Evolutionary conservation across 1,284 basidiomycete genomes (phyloP).

Genomic region (Malassezia slooffiae): DNA sequence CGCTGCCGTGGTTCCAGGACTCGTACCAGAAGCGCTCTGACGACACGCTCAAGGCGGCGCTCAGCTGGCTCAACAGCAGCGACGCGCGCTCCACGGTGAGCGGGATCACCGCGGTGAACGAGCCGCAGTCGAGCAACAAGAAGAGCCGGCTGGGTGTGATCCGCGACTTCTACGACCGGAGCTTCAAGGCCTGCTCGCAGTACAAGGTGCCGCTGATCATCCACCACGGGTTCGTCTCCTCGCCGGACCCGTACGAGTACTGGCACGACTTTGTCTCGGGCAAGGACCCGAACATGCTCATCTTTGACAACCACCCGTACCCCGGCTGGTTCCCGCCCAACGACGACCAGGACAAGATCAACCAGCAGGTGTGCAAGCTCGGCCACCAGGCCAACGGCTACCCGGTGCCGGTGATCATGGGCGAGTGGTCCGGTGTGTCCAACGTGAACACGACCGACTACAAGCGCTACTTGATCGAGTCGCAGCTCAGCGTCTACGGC

Average conservation of each 20-base stretch:
- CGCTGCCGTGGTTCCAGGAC: slow-evolving; percentile 24
- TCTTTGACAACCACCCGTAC: slow-evolving; percentile 42
- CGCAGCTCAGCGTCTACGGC: slow-evolving; percentile 35
- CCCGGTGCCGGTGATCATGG: slow-evolving; percentile 31
- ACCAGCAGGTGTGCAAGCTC: slow-evolving; percentile 25
- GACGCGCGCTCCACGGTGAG: slow-evolving; percentile 36
- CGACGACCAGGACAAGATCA: slow-evolving; percentile 16
- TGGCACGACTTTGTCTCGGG: slow-evolving; percentile 28
- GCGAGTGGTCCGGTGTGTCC: slow-evolving; percentile 33
- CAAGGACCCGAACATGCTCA: slow-evolving; percentile 34
- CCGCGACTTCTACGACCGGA: slow-evolving; percentile 24
- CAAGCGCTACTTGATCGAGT: slow-evolving; percentile 19
- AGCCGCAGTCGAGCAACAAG: slow-evolving; percentile 22
- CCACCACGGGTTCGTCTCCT: slow-evolving; percentile 37
- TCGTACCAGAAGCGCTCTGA: slow-evolving; percentile 30
- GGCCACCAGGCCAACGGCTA: slow-evolving; percentile 14
- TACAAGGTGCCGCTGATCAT: slow-evolving; percentile 30
- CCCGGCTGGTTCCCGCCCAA: slow-evolving; percentile 33
- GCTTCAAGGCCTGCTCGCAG: slow-evolving; percentile 18
- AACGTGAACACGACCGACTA: slow-evolving; percentile 17
- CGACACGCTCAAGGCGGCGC: slow-evolving; percentile 22
- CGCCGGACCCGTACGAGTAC: slow-evolving; percentile 14
- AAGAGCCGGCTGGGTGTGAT: not conserved
- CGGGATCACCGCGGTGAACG: slow-evolving; percentile 36
- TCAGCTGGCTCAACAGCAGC: slow-evolving; percentile 27